Percentiles rank a stretch among this genome's conserved stretches.
Evolutionary conservation across 2,329 filamentous ascomycete genomes (phyloP).

Genomic region (Sphaerostilbella broomeana): DNA sequence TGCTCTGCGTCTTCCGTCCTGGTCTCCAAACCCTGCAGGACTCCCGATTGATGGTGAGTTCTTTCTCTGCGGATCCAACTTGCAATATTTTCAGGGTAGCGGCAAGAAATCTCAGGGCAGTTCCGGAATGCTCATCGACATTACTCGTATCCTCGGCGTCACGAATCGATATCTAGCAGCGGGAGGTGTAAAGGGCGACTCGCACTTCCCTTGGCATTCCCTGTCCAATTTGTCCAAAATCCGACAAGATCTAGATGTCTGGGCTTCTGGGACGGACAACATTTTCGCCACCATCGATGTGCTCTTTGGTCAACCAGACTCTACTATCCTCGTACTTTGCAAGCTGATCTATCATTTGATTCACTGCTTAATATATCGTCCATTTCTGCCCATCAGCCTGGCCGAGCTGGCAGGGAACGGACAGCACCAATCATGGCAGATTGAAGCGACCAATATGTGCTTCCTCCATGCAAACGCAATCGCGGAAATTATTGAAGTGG

Average conservation of each 20-base stretch:
- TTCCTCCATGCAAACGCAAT: slow-evolving; percentile 84
- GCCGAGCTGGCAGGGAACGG: slow-evolving; percentile 72
- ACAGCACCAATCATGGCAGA: slow-evolving; percentile 88
- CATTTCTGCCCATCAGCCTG: slow-evolving; percentile 78
- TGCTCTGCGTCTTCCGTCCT: slow-evolving; percentile 67
- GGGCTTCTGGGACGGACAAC: slow-evolving; percentile 75
- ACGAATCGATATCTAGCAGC: slow-evolving; percentile 80
- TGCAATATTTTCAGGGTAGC: slow-evolving; percentile 63
- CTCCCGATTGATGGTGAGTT: slow-evolving; percentile 68
- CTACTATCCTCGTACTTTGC: slow-evolving; percentile 71
- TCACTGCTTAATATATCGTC: slow-evolving; percentile 79
- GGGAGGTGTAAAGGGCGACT: slow-evolving; percentile 81
- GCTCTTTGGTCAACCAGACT: slow-evolving; percentile 71
- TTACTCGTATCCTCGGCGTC: slow-evolving; percentile 72
- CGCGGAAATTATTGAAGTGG: slow-evolving; percentile 72
- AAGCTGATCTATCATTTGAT: slow-evolving; percentile 83
- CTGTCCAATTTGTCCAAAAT: slow-evolving; percentile 82
- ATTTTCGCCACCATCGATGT: slow-evolving; percentile 69
- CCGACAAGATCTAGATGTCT: slow-evolving; percentile 74
- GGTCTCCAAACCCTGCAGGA: slow-evolving; percentile 55
- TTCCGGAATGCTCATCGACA: slow-evolving; percentile 76
- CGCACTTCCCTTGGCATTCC: slow-evolving; percentile 86
- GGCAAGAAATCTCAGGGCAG: slow-evolving; percentile 68
- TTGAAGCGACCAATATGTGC: slow-evolving; percentile 82
- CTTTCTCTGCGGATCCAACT: slow-evolving; percentile 72